These are phyloP conservation scores for Tillandsia fasciculata DNA, from an alignment of 176 grass and related monocot species.

Conservation along the genomic window DNA sequence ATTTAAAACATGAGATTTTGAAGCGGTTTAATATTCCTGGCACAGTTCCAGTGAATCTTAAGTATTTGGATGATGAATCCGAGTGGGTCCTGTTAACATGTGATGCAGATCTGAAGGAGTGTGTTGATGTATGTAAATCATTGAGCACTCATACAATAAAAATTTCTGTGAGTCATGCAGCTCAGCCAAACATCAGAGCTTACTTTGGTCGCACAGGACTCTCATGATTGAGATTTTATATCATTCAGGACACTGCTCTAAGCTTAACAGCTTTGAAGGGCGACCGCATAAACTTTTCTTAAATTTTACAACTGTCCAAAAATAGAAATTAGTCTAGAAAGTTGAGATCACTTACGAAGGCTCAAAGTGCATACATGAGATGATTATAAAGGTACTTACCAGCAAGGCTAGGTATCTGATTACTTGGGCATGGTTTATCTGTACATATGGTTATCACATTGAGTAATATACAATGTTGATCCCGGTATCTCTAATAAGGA, in stretches of 20 bases:
- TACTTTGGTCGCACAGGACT: conserved; percentile 3
- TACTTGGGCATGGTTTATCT: background rate
- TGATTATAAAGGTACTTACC: background rate
- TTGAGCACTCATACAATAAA: conserved; percentile 3
- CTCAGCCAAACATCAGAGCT: background rate
- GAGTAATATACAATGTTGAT: too few species aligned
- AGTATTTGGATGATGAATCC: conserved; percentile 22
- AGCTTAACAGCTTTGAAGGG: background rate
- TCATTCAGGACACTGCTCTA: background rate
- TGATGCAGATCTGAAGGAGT: conserved; percentile 19
- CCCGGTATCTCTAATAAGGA: too few species aligned
- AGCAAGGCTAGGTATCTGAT: background rate
- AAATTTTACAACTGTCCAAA: background rate
- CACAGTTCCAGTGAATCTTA: conserved; percentile 5
- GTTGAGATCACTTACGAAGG: too few species aligned
- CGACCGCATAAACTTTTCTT: background rate
- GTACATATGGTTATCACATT: background rate
- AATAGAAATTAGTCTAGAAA: background rate
- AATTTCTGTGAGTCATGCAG: conserved; percentile 8
- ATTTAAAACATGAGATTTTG: conserved; percentile 17
- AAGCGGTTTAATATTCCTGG: conserved; percentile 1
- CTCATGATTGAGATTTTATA: background rate
- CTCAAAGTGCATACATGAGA: too few species aligned
- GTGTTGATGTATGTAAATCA: conserved; percentile 11
- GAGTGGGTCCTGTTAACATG: conserved; percentile 24